Evolutionary conservation across 2,329 filamentous ascomycete genomes (phyloP).

Genomic region (Colletotrichum eleusines): DNA sequence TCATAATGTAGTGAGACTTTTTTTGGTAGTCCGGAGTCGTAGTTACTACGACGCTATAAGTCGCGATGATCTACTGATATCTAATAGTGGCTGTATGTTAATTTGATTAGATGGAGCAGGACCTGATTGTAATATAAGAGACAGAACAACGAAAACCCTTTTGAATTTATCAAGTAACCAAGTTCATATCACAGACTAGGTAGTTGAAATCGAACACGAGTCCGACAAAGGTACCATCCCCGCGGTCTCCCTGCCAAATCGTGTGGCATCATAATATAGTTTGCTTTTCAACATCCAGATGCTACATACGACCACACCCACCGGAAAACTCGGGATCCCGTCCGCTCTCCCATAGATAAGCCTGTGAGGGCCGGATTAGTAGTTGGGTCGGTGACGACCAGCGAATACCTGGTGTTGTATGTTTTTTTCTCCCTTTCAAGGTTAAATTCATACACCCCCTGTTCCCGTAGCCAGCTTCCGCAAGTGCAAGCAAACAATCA

Average conservation of each 20-base stretch:
- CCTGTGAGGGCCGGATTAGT: constrained; percentile 13
- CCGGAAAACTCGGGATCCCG: constrained; percentile 20
- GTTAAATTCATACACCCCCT: too few relatives aligned
- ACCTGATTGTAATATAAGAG: background rate
- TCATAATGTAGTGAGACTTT: background rate
- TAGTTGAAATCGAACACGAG: background rate
- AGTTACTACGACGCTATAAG: background rate
- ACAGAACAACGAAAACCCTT: too few relatives aligned
- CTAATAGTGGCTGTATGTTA: background rate
- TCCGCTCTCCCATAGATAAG: constrained; percentile 23
- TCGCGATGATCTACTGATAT: background rate
- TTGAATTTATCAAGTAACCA: background rate
- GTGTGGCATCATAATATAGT: fast-evolving
- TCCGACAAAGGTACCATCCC: too few relatives aligned
- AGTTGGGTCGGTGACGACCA: constrained; percentile 22
- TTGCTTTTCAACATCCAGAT: too few relatives aligned
- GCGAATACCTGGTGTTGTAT: constrained; percentile 22
- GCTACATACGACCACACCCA: constrained; percentile 15
- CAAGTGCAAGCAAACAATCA: too few relatives aligned
- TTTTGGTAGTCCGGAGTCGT: background rate
- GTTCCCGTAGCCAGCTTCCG: too few relatives aligned
- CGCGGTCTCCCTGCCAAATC: background rate
- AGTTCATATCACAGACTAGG: background rate
- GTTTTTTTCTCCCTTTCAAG: background rate
- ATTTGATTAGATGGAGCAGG: background rate